These are phyloP conservation scores for Picea sitchensis DNA, from an alignment of 75 land plant genomes.

Conservation along the genomic window DNA sequence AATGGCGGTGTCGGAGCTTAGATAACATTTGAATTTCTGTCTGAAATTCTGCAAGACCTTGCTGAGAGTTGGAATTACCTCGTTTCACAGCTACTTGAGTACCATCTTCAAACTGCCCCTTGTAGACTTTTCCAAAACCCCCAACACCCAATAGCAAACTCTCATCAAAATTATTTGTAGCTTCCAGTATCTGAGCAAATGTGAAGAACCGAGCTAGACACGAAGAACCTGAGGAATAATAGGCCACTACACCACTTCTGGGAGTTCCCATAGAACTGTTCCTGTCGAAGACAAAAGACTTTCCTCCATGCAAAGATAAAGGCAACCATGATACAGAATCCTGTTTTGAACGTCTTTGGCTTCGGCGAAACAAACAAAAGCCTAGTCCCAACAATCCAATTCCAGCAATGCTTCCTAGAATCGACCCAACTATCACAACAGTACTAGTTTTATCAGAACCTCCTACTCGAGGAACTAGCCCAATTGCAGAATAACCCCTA, in stretches of 20 bases:
- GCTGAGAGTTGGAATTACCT: constrained; percentile 86
- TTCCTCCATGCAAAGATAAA: constrained; percentile 48
- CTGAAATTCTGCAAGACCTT: constrained; percentile 82
- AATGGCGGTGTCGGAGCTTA: constrained; percentile 82
- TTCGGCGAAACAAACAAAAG: constrained; percentile 35
- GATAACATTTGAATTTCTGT: constrained; percentile 89
- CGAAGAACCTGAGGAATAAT: constrained; percentile 38
- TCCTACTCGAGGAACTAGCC: constrained; percentile 18
- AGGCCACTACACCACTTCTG: constrained; percentile 35
- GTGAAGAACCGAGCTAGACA: constrained; percentile 60
- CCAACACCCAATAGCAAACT: constrained; percentile 76
- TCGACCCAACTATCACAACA: constrained; percentile 33
- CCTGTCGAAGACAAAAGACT: constrained; percentile 28
- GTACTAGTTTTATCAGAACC: constrained; percentile 5
- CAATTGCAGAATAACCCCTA: constrained; percentile 28
- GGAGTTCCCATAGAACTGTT: constrained; percentile 12
- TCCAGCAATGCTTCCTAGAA: constrained; percentile 24
- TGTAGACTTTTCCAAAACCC: constrained; percentile 91
- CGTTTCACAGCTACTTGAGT: constrained; percentile 83
- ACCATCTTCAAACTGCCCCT: constrained; percentile 73
- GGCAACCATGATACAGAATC: constrained; percentile 43
- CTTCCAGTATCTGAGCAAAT: constrained; percentile 68
- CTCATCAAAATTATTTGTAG: constrained; percentile 83
- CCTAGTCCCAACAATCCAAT: constrained; percentile 35
- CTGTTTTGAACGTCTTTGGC: constrained; percentile 24